A percentile compares a stretch with the other conserved stretches of the same genome.
phyloP scores from a whole-genome alignment of 345 rosid species.

The Aquilaria yunnanensis region DNA sequence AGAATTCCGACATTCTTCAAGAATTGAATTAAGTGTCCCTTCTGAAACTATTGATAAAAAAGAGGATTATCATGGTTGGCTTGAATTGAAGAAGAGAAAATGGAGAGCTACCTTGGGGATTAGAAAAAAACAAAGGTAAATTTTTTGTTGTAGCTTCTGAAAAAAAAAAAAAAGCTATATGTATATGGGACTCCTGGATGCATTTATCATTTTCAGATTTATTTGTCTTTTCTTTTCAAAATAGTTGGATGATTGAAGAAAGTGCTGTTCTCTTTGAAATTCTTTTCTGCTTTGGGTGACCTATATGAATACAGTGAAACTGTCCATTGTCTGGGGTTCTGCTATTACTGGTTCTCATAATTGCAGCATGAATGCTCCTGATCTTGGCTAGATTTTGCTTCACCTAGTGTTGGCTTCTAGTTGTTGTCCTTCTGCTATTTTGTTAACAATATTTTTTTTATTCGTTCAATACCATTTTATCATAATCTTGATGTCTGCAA shows the following conservation, averaged over 20 bases:
- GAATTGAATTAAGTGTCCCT: constrained; percentile 21
- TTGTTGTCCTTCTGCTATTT: background rate
- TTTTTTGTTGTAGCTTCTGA: constrained; percentile 4
- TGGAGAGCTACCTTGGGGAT: constrained; percentile 61
- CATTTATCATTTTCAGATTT: background rate
- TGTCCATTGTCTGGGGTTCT: no score
- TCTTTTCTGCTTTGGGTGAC: no score
- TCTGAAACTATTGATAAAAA: constrained; percentile 56
- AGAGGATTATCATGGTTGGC: constrained; percentile 92
- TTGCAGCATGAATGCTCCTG: no score
- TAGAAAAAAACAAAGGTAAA: constrained; percentile 78
- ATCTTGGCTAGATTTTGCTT: no score
- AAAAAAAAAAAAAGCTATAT: background rate
- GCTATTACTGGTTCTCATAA: no score
- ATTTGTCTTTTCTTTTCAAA: no score
- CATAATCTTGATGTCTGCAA: background rate
- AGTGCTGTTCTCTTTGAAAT: no score
- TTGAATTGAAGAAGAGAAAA: constrained; percentile 80
- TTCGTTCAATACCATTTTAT: background rate
- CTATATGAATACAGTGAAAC: no score
- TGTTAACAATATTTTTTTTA: background rate
- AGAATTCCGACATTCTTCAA: constrained; percentile 23
- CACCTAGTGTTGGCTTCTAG: no score
- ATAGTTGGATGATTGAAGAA: no score
- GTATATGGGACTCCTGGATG: constrained; percentile 2